Evolutionary conservation across 768 basidiomycete species (phyloP).

Genomic region (Infundibulicybe gibba): DNA sequence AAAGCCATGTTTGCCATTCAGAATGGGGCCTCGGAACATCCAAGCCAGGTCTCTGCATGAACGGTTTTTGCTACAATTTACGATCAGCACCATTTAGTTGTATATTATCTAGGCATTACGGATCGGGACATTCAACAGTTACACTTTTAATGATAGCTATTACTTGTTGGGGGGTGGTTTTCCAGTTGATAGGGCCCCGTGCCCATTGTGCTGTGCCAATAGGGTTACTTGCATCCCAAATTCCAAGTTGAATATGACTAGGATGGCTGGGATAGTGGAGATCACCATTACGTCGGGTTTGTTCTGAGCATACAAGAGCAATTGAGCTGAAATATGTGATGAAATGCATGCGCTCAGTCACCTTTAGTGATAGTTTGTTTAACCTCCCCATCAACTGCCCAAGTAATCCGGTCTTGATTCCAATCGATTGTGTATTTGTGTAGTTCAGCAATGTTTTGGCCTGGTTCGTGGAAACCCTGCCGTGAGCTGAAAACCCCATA

Average conservation of each 20-base stretch:
- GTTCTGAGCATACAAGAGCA: slow-evolving; percentile 12
- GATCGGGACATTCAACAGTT: slow-evolving; percentile 28
- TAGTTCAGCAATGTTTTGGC: slow-evolving; percentile 8
- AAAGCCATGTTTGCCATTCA: slow-evolving; percentile 73
- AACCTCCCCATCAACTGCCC: slow-evolving; percentile 32
- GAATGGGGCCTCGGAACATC: too few species aligned
- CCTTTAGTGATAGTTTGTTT: slow-evolving; percentile 26
- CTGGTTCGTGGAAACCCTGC: slow-evolving; percentile 9
- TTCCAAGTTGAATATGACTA: slow-evolving; percentile 36
- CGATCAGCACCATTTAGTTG: background rate
- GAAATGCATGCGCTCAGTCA: slow-evolving; percentile 3
- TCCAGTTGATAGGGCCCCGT: slow-evolving; percentile 39
- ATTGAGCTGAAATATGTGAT: background rate
- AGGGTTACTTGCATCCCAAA: slow-evolving; percentile 42
- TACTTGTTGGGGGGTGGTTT: slow-evolving; percentile 21
- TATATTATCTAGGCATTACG: background rate
- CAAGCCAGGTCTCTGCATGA: too few species aligned
- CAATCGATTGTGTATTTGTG: slow-evolving; percentile 40
- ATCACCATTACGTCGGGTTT: slow-evolving; percentile 27
- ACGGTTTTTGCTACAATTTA: too few species aligned
- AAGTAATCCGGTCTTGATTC: slow-evolving; percentile 30
- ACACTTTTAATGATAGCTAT: slow-evolving; percentile 30
- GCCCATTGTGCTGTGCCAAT: slow-evolving; percentile 40
- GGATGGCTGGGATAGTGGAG: slow-evolving; percentile 32
- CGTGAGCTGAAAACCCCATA: slow-evolving; percentile 33